These are phyloP conservation scores for Diaporthe ampelina DNA, from an alignment of 2,329 filamentous ascomycete genomes.

Conservation along the genomic window DNA sequence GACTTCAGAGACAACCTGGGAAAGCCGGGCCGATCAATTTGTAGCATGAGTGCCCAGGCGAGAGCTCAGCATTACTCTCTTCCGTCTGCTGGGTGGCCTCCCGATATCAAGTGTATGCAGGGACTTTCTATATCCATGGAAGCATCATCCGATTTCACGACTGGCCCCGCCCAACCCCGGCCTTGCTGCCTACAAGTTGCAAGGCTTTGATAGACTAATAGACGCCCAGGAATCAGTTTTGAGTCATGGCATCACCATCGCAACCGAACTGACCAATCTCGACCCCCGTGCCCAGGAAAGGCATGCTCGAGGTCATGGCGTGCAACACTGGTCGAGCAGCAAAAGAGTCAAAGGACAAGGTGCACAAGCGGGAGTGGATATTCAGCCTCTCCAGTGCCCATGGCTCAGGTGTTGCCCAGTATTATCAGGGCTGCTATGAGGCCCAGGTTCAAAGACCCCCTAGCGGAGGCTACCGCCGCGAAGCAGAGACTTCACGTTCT, in stretches of 20 bases:
- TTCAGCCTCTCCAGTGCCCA: not conserved
- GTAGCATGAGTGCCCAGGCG: not conserved
- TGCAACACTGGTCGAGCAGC: not conserved
- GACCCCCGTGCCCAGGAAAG: not conserved
- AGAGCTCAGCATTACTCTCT: not conserved
- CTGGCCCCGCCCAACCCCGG: too few relatives aligned
- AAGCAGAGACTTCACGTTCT: not conserved
- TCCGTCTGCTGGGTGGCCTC: not conserved
- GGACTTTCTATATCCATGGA: not conserved
- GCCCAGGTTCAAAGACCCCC: not conserved
- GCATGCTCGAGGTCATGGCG: too few relatives aligned
- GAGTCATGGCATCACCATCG: slow-evolving; percentile 5
- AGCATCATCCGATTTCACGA: not conserved
- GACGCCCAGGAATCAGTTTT: not conserved
- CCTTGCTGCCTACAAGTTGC: not conserved
- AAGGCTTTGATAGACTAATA: not conserved
- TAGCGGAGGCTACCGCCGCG: not conserved
- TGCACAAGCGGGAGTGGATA: not conserved
- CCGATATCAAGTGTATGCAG: not conserved
- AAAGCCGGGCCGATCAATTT: too few relatives aligned
- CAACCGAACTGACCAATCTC: not conserved
- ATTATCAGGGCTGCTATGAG: not conserved
- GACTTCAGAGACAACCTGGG: not conserved
- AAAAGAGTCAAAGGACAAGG: too few relatives aligned
- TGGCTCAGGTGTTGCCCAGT: not conserved